These are phyloP conservation scores for Rubia yunnanensis DNA, from an alignment of 257 asterid species.

Conservation along the genomic window DNA sequence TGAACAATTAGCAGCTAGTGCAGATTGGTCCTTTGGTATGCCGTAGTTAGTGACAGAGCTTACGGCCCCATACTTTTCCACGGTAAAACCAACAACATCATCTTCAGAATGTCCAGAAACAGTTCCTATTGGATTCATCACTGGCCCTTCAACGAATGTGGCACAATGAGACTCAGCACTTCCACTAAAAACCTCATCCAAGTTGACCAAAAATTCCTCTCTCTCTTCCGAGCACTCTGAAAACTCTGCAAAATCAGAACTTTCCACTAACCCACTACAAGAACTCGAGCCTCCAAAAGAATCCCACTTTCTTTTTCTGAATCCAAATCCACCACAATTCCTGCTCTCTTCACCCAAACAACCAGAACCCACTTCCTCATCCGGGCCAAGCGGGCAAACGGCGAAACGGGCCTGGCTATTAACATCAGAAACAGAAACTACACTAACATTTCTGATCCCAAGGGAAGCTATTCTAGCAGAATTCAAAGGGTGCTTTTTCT, in stretches of 20 bases:
- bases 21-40: slow-evolving; percentile 8
- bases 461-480: slow-evolving; percentile 65
- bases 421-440: slow-evolving; percentile 57
- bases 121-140: background rate
- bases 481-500: slow-evolving; percentile 73
- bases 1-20: slow-evolving; percentile 18
- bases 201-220: background rate
- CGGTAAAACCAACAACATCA: slow-evolving; percentile 22
- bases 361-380: slow-evolving; percentile 1
- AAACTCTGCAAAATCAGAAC: slow-evolving; percentile 2
- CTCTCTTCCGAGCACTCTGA: slow-evolving; percentile 4
- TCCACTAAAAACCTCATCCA: slow-evolving; percentile 7
- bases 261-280: background rate
- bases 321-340: slow-evolving; percentile 29
- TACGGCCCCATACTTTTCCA: slow-evolving; percentile 44
- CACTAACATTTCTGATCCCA: slow-evolving; percentile 44
- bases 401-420: slow-evolving; percentile 43
- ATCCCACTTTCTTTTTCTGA: slow-evolving; percentile 8
- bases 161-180: slow-evolving; percentile 5
- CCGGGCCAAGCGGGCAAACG: slow-evolving; percentile 21
- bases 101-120: slow-evolving; percentile 11
- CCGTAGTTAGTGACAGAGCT: slow-evolving; percentile 14
- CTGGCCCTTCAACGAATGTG: slow-evolving; percentile 1
- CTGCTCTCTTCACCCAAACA: slow-evolving; percentile 19
- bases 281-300: slow-evolving; percentile 1